Conservation (phyloP, 345 rosid genomes). For the Brassica nigra region DNA sequence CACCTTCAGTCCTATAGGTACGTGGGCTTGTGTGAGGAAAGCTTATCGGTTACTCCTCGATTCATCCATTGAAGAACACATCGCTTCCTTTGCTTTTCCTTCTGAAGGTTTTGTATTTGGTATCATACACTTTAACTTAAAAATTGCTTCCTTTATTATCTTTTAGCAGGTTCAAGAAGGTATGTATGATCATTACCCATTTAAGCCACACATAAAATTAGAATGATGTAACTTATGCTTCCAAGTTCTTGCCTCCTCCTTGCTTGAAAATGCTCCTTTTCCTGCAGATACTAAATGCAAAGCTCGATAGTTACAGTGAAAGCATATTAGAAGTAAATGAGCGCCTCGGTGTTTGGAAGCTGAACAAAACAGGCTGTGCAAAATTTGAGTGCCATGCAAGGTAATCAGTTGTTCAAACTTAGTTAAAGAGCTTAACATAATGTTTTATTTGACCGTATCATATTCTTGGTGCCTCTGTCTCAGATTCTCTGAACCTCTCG, state of each 20-base stretch:
- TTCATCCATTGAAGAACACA: too few relatives aligned
- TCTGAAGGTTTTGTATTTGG: too few relatives aligned
- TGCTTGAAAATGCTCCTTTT: constrained; percentile 4
- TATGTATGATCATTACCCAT: background rate
- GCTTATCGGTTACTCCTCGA: too few relatives aligned
- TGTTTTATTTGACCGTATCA: background rate
- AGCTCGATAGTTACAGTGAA: constrained; percentile 26
- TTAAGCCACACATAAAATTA: background rate
- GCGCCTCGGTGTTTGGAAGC: constrained; percentile 25
- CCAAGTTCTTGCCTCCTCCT: background rate
- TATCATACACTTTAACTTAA: too few relatives aligned
- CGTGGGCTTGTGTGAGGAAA: too few relatives aligned
- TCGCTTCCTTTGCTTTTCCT: too few relatives aligned
- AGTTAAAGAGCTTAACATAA: background rate
- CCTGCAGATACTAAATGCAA: constrained; percentile 41
- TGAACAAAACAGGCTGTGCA: constrained; percentile 34
- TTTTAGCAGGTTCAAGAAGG: too few relatives aligned
- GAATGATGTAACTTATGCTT: background rate
- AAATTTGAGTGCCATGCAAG: constrained; percentile 1
- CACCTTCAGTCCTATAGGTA: too few relatives aligned
- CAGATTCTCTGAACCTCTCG: constrained; percentile 46
- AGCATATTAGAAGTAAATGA: constrained; percentile 28
- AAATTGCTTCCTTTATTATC: too few relatives aligned
- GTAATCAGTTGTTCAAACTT: background rate
- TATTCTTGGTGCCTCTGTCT: background rate